A percentile compares a stretch with the other conserved stretches of the same genome.
Conservation (phyloP, 306 rosid species). For the Sophora flavescens region DNA sequence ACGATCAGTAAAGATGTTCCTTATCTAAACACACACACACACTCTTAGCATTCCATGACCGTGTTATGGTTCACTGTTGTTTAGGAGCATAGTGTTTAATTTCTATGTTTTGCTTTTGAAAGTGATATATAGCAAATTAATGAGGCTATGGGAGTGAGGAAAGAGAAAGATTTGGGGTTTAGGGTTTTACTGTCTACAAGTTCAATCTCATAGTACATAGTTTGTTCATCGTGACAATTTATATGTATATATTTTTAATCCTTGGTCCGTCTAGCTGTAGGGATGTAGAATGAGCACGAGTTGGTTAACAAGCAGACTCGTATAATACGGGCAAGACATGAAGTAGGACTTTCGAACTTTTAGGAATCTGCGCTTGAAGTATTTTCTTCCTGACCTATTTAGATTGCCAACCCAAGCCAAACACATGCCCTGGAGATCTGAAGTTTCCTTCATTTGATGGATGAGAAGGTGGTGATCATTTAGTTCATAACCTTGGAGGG, state of each 20-base stretch:
- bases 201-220: not conserved
- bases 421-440: not conserved
- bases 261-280: not conserved
- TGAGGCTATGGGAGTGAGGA: conserved; percentile 1
- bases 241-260: not conserved
- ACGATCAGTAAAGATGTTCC: too few species aligned
- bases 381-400: conserved; percentile 23
- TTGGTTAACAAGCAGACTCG: not conserved
- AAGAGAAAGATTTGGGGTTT: not conserved
- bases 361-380: conserved; percentile 10
- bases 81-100: not conserved
- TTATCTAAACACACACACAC: too few species aligned
- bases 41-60: not conserved
- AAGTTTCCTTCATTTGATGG: not conserved
- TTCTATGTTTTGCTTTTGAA: conserved; percentile 18
- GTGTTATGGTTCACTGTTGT: not conserved
- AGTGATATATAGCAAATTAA: conserved; percentile 14
- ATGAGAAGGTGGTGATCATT: conserved; percentile 13
- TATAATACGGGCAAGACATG: not conserved
- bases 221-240: not conserved
- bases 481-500: conserved; percentile 22
- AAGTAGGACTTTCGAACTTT: conserved; percentile 15
- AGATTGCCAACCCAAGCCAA: not conserved
- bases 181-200: conserved; percentile 4
- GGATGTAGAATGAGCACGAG: not conserved